Base-by-base conservation (phyloP, 2,329 filamentous ascomycete genomes). In the Capronia americana region DNA sequence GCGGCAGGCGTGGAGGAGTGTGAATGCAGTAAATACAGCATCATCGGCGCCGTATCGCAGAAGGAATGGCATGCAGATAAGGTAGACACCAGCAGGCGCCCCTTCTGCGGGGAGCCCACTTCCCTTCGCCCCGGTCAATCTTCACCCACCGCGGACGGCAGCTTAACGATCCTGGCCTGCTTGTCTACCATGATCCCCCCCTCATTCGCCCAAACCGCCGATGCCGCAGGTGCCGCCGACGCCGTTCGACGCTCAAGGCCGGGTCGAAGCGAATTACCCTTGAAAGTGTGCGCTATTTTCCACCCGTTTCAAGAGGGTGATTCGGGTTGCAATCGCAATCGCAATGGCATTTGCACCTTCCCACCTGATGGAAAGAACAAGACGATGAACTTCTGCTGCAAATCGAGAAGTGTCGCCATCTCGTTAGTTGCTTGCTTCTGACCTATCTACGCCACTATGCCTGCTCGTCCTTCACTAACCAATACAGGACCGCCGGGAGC, bases 31-130 rank as follows among this genome's bases (percentile, higher is more conserved):
- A n/a, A n/a, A n/a, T n/a, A n/a, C n/a, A n/a, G n/a, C n/a, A n/a
- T n/a, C 17, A n/a, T n/a, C 7, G 38, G 38, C 38, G 8, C 38
- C 38, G 17, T 44, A n/a, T 44, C 38, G 7, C 38, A 44, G 14
- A n/a, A 44, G 38, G 38, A 44, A 44, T 44, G 38, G 38, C 38
- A 44, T 44, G 38, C 38, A 44, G 38, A 44, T 44, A 44, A 44
- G 38, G 38, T 44, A 44, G 17, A 44, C 17, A 7, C 38, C 38
- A 20, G 38, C 38, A 44, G 14, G 7, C 38, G 38, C 17, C 38
- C 38, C 38, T n/a, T 7, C 38, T 6, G 17, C 38, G 14, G 38
- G 17, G 7, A n/a, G 17, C 38, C 38, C 38, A 44, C 38, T 44
- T 44, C 14, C 38, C 38, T n/a, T 8, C 38, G 38, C 38, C 38